Conservation (phyloP, 2,329 filamentous ascomycete species). For the Talaromyces rugulosus region DNA sequence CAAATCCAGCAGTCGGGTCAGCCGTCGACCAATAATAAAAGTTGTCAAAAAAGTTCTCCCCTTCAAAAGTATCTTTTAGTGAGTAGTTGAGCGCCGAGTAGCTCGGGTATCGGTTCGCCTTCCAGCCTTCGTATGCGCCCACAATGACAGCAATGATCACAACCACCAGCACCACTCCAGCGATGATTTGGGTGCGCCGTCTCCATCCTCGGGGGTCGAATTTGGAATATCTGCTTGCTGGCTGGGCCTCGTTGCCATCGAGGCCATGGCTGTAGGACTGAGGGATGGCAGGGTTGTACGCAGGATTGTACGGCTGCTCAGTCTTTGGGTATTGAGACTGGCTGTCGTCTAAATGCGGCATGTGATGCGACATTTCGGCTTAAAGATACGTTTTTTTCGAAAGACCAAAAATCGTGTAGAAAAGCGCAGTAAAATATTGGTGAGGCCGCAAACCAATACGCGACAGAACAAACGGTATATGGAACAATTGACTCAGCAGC, state of each 20-base stretch:
- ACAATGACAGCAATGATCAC: conserved; percentile 44
- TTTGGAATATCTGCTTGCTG: conserved; percentile 19
- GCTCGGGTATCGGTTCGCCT: conserved; percentile 40
- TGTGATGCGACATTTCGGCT: not conserved
- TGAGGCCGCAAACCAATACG: not conserved
- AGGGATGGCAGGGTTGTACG: not conserved
- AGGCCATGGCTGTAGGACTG: not conserved
- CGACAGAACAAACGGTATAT: not conserved
- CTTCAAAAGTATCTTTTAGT: conserved; percentile 40
- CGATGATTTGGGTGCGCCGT: conserved; percentile 47
- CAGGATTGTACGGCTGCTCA: not conserved
- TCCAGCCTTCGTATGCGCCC: conserved; percentile 35
- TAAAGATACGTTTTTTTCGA: not conserved
- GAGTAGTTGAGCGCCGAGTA: conserved; percentile 39
- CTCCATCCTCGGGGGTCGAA: conserved; percentile 54
- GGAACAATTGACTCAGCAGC: not conserved
- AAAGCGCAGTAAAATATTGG: not conserved
- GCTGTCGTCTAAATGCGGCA: not conserved
- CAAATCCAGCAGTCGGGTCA: conserved; percentile 44
- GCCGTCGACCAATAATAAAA: conserved; percentile 44
- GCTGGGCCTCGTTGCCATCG: not conserved
- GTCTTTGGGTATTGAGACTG: not conserved
- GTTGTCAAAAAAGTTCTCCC: conserved; percentile 40
- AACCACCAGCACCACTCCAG: conserved; percentile 35
- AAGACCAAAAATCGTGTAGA: not conserved